phyloP scores from a whole-genome alignment of 208 protist genomes.

The Endotrypanum monterogeii region DNA sequence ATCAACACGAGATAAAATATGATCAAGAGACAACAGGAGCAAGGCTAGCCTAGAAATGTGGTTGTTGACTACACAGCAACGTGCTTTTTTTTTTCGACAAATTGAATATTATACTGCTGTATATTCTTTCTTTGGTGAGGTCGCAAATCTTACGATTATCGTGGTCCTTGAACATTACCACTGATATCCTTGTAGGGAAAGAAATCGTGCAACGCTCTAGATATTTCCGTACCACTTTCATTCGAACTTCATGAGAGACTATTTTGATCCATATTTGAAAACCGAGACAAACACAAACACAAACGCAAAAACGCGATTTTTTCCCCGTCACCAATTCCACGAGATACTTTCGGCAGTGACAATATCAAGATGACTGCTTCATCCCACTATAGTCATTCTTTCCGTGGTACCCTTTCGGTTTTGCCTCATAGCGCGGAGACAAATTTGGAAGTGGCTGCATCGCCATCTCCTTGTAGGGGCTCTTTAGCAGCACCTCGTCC shows the following conservation, averaged over 20 bases:
- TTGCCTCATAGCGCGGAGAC: conserved; percentile 78
- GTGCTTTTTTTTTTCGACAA: too few relatives aligned
- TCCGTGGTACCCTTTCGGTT: conserved; percentile 71
- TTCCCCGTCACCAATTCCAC: not conserved
- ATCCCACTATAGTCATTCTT: conserved; percentile 86
- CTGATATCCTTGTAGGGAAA: not conserved
- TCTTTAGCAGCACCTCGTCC: conserved; percentile 39
- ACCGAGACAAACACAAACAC: not conserved
- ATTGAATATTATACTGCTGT: too few relatives aligned
- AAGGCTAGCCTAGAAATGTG: too few relatives aligned
- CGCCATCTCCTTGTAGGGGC: conserved; percentile 88
- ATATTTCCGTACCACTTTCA: not conserved
- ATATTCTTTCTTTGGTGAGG: not conserved
- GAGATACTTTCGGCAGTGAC: not conserved
- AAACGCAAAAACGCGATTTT: not conserved
- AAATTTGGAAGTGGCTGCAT: conserved; percentile 78
- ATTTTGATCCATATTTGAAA: not conserved
- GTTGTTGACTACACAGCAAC: too few relatives aligned
- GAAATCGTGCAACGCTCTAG: too few relatives aligned
- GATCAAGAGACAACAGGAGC: too few relatives aligned
- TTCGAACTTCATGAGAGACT: not conserved
- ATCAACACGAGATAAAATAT: too few relatives aligned
- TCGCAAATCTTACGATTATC: not conserved
- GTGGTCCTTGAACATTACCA: not conserved
- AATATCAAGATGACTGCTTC: conserved; percentile 54